A percentile compares a stretch with the other conserved stretches of the same genome.
These are phyloP conservation scores for Calonectria pteridis DNA, from an alignment of 2,329 filamentous ascomycete genomes.

Conservation along the genomic window DNA sequence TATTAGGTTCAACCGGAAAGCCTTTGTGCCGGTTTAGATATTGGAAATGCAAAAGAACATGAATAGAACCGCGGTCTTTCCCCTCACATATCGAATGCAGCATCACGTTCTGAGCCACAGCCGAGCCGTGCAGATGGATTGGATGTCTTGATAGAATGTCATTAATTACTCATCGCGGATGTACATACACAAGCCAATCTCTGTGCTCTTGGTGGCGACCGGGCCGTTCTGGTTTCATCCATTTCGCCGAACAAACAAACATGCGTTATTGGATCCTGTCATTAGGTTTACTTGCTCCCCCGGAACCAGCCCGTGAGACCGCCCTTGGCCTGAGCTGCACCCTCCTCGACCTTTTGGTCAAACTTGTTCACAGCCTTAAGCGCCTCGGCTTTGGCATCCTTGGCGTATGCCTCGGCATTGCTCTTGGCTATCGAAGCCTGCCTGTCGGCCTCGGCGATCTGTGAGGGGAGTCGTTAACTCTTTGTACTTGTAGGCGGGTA, in stretches of 20 bases:
- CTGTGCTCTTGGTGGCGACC: background rate
- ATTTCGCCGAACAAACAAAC: background rate
- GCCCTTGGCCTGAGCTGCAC: slow-evolving; percentile 84
- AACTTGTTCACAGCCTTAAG: slow-evolving; percentile 84
- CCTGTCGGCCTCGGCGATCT: slow-evolving; percentile 69
- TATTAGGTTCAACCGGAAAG: slow-evolving; percentile 6
- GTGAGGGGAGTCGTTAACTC: background rate
- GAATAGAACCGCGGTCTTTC: background rate
- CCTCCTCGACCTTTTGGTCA: slow-evolving; percentile 84
- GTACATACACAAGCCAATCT: slow-evolving; percentile 21
- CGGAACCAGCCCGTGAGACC: slow-evolving; percentile 90
- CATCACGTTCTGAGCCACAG: background rate
- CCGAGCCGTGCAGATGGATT: background rate
- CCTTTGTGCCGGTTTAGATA: slow-evolving; percentile 9
- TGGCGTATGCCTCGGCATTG: slow-evolving; percentile 69
- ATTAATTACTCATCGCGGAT: slow-evolving; percentile 18
- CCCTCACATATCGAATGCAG: background rate
- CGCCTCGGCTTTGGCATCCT: slow-evolving; percentile 73
- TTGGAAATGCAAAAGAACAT: slow-evolving; percentile 16
- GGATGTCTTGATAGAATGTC: background rate
- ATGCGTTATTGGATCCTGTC: background rate
- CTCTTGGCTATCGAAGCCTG: slow-evolving; percentile 73
- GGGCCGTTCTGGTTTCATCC: background rate
- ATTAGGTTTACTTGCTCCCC: slow-evolving; percentile 54
- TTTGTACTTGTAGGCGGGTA: slow-evolving; percentile 6